These are phyloP conservation scores for Xylariaceae sp. DNA, from an alignment of 2,329 filamentous ascomycete species.

Conservation along the genomic window DNA sequence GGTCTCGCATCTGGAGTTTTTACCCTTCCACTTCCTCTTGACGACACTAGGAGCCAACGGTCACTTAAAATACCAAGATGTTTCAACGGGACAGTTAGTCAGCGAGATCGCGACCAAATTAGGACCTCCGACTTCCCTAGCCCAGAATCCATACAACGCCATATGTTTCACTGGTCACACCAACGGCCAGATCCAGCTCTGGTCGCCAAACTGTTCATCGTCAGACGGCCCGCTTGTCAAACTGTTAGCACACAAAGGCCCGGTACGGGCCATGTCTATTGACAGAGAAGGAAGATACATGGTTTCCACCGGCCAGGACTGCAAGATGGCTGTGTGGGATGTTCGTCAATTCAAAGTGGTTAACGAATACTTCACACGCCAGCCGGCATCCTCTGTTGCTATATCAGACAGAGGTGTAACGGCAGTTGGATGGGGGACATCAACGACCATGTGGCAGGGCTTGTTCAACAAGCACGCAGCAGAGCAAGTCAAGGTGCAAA, in stretches of 20 bases:
- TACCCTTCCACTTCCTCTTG: constrained; percentile 72
- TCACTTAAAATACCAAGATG: constrained; percentile 83
- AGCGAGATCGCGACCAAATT: constrained; percentile 81
- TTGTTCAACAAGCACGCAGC: constrained; percentile 72
- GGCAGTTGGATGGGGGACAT: constrained; percentile 87
- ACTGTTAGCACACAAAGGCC: constrained; percentile 83
- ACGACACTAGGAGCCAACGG: constrained; percentile 8
- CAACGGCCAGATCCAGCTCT: constrained; percentile 90
- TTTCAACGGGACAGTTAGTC: constrained; percentile 86
- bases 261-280: constrained; percentile 79
- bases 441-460: constrained; percentile 86
- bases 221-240: constrained; percentile 78
- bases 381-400: constrained; percentile 77
- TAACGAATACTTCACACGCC: constrained; percentile 79
- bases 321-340: constrained; percentile 62
- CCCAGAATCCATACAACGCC: constrained; percentile 89
- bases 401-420: constrained; percentile 89
- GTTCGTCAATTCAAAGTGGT: constrained; percentile 92
- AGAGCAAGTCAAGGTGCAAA: constrained; percentile 76
- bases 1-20: constrained; percentile 82
- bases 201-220: constrained; percentile 75
- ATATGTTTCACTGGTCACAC: constrained; percentile 91
- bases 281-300: constrained; percentile 93
- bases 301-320: constrained; percentile 77
- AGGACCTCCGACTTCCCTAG: constrained; percentile 77